Base-by-base conservation (phyloP, 2,329 filamentous ascomycete genomes). In the Sclerotinia glacialis region DNA sequence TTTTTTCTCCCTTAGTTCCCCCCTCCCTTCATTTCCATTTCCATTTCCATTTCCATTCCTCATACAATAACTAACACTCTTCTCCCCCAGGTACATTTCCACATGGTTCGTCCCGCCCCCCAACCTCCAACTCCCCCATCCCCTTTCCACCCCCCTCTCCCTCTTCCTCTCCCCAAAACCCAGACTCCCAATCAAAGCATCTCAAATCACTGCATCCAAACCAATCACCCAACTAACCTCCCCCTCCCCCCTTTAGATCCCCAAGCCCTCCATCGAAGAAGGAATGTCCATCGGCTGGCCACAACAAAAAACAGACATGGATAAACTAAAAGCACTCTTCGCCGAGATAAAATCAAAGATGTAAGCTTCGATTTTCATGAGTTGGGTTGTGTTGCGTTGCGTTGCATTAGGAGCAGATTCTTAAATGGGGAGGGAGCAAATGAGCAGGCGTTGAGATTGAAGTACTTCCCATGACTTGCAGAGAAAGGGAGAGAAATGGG, bases 311-410 rank as follows among this genome's bases (percentile, higher is more conserved):
- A 84, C 85, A 1, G 89, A 97, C 73, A 96, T 95, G 89, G 91
- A 92, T 1, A 85, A 88, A 77, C 81, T 99, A 74, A 91, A 93
- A 83, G 86, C 85, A 70, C 81, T 96, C 69, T 83, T 85, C 69
- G 92, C 94, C 78, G 91, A 96, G 65, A 83, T 99, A 76, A 96
- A 96, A 85, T 80, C 89, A 21, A 97, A 93, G 84, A 94, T 98
- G 84, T 97, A 83, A 78, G 62, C 12, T 23, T 4, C 18, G 0
- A 40, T 40, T 40, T 40, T 12, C 5, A 40, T 40, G 37, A 40
- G 37, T 40, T 40, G 12, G 2, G 37, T 16, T 16, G 37, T 9
- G 37, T 16, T 14, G 37, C 14, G 37, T 5, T 40, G 14, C 14
- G 5, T 21, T 23, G 26, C 28, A n/a, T 16, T 49, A 40, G 50